Evolutionary conservation across 2,329 filamentous ascomycete genomes (phyloP), one percentile per base, ranked within the genome.

Genomic region (Lachnellula subtilissima): DNA sequence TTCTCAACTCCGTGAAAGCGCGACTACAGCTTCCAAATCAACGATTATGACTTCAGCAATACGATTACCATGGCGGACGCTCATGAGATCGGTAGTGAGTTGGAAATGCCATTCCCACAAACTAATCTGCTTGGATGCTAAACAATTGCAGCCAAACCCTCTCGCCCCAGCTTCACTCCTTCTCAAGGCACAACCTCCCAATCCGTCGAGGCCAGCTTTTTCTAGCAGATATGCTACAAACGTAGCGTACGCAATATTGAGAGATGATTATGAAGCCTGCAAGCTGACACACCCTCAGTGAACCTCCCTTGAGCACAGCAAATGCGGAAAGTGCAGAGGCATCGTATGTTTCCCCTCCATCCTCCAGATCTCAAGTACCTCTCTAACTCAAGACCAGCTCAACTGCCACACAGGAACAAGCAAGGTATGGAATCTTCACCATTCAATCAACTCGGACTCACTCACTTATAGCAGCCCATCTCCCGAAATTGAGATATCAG

Each of bases 11-110:
- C 9, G 17, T 22, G 42, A 17, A 45, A 22, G 22, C 17, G n/a
- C 19, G n/a, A n/a, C 17, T 22, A 17, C n/a, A 15, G n/a, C 45
- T 15, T 22, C 23, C 19, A 45, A 11, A 4, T 47, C 36, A 36
- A 17, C 35, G 14, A 52, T 36, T 19, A 28, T n/a, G 17, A 36
- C 37, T 48, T 32, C 25, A 28, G 45, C 45, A 19, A 56, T 63
- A 52, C 64, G 65, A 46, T 54, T 67, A 52, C 65, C 62, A 36
- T 64, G 58, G 62, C 56, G 64, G 48, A 51, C 56, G 49, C 39
- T 67, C 15, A 60, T 37, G 51, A 54, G 61, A 19, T 59, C 59
- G 39, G 23, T 40, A 37, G 61, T 64, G 40, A 51, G 58, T 59
- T 8, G 6, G 19, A 17, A 22, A 14, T 23, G 36, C 23, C 9